Percentiles rank a stretch among this genome's conserved stretches.
Evolutionary conservation across 169 alveolate genomes (phyloP).

Genomic region (Eimeria acervulina): DNA sequence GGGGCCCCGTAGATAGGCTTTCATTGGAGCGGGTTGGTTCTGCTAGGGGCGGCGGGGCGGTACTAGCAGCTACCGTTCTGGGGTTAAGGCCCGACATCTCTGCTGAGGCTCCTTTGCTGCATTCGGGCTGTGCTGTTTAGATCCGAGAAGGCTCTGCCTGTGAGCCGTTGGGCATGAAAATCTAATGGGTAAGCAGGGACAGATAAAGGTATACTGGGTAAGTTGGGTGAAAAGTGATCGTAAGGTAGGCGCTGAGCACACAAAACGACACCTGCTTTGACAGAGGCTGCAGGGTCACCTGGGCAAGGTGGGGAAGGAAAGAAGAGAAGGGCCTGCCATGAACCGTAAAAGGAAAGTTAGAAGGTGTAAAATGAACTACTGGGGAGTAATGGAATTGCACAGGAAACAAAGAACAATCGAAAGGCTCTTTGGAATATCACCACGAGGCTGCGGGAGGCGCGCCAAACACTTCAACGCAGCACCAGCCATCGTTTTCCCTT

Average conservation of each 20-base stretch:
- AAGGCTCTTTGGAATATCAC: neutral
- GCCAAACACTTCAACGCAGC: neutral
- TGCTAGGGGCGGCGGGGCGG: constrained; percentile 49
- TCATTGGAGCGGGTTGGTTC: constrained; percentile 8
- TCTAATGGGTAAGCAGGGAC: neutral
- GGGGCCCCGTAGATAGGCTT: constrained; percentile 35
- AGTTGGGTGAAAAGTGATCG: neutral
- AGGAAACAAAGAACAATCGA: neutral
- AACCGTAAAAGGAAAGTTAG: neutral
- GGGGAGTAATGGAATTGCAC: neutral
- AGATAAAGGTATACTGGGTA: neutral
- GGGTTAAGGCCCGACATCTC: constrained; percentile 52
- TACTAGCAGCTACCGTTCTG: neutral
- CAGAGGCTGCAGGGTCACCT: constrained; percentile 29
- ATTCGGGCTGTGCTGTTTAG: neutral
- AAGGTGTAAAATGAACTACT: neutral
- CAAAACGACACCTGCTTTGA: neutral
- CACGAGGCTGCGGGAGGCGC: constrained; percentile 2
- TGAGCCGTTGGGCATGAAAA: neutral
- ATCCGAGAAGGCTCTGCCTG: neutral
- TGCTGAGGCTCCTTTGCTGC: neutral
- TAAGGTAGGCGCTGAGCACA: neutral
- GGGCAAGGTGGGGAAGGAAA: neutral
- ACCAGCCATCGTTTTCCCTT: neutral
- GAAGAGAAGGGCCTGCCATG: neutral